Evolutionary conservation across 2,329 filamentous ascomycete genomes (phyloP).

Genomic region (Thelonectria discophora): DNA sequence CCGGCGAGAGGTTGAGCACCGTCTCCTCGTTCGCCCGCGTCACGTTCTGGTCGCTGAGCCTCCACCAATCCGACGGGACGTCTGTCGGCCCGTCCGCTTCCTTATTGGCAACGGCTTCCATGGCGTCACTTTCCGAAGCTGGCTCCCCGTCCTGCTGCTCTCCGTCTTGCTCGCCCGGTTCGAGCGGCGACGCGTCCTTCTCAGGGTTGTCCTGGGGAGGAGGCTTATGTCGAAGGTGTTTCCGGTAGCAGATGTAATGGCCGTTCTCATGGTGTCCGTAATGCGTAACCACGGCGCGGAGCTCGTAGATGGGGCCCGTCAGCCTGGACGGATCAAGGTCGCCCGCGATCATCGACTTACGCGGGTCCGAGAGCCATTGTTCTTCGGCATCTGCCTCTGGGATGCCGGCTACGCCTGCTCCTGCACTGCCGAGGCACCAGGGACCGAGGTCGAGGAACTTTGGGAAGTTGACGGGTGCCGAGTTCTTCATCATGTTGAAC

Average conservation of each 20-base stretch:
- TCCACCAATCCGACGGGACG: conserved; percentile 77
- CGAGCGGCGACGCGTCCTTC: conserved; percentile 8
- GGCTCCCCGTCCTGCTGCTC: conserved; percentile 13
- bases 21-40: conserved; percentile 75
- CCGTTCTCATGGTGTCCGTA: conserved; percentile 93
- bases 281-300: conserved; percentile 87
- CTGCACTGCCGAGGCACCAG: conserved; percentile 80
- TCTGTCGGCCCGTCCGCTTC: conserved; percentile 35
- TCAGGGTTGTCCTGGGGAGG: conserved; percentile 19
- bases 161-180: conserved; percentile 29
- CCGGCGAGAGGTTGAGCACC: conserved; percentile 75
- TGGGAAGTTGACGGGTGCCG: conserved; percentile 80
- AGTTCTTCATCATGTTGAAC: conserved; percentile 83
- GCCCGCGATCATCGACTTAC: conserved; percentile 76
- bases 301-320: conserved; percentile 72
- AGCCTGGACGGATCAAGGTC: conserved; percentile 59
- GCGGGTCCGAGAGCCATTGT: conserved; percentile 75
- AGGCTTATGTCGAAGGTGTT: conserved; percentile 59
- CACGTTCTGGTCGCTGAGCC: conserved; percentile 89
- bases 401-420: conserved; percentile 22
- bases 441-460: conserved; percentile 75
- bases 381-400: conserved; percentile 55
- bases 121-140: conserved; percentile 12
- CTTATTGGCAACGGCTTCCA: conserved; percentile 24
- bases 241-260: conserved; percentile 92